Evolutionary conservation across 768 basidiomycete species (phyloP), one percentile per base, ranked within the genome.

Genomic region (Crepidotus variabilis): DNA sequence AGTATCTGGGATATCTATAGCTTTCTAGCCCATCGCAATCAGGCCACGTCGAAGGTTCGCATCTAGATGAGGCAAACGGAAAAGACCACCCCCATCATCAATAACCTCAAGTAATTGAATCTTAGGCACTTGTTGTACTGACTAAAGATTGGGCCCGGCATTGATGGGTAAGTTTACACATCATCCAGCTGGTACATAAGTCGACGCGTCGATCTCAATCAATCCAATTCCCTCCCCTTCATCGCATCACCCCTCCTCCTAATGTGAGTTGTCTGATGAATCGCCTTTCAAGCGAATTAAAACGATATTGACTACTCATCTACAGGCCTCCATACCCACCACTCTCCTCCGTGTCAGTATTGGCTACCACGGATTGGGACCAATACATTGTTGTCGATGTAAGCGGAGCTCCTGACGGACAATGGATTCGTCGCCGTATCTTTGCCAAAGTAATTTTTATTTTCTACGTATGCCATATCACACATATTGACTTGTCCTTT

Each of bases 351-450:
- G 28, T 28, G 28, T 28, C 28, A 8, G 28, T 28, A 28, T 28
- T 28, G 8, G 28, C 28, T 28, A 79, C 74, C 56, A 75, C 72
- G n/a, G 78, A 80, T 55, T 76, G 73, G 21, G 77, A 80, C 66
- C 75, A 78, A 56, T 81, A 81, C 61, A 65, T 72, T 46, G 75
- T 78, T 52, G 75, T 81, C 21, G 79, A 81, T 52, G 65, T 80
- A 20, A 77, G 75, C 20, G 78, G 78, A 23, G 79, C 77, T 28
- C 68, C 70, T 13, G 71, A 73, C 59, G 80, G 78, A 32, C 66
- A 69, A 47, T 75, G 65, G 58, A 75, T 81, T 61, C 76, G 80
- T 21, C 75, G 76, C 58, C 67, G 75, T 49, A 75, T 80, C 34
- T 70, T 76, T 47, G 63, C 74, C 57, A 80, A 80, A 69, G 80